Percentiles rank a stretch among this genome's conserved stretches.
Conservation (phyloP, 805 yeast genomes). For the Pichia scutulata region DNA sequence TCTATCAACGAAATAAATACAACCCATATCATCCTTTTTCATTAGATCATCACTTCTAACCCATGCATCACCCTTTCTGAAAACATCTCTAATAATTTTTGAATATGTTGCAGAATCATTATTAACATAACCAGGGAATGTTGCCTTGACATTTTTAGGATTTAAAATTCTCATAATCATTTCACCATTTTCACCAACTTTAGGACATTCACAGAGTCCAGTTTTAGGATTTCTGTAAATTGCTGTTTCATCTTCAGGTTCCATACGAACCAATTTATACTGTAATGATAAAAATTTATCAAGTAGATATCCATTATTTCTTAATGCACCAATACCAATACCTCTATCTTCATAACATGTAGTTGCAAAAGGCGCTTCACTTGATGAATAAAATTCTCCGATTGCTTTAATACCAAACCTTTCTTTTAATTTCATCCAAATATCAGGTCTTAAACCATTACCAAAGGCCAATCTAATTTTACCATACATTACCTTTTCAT, state of each 20-base stretch:
- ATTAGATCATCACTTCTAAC: conserved; percentile 83
- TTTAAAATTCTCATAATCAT: conserved; percentile 67
- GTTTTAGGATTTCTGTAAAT: conserved; percentile 60
- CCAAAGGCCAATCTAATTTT: conserved; percentile 70
- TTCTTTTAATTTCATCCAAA: conserved; percentile 74
- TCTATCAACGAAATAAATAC: conserved; percentile 81
- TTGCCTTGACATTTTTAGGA: conserved; percentile 52
- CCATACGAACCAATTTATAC: conserved; percentile 64
- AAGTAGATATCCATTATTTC: conserved; percentile 74
- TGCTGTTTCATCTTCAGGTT: conserved; percentile 67
- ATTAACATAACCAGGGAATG: conserved; percentile 87
- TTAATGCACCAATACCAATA: conserved; percentile 79
- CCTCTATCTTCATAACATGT: conserved; percentile 58
- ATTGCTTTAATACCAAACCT: conserved; percentile 68
- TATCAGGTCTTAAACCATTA: conserved; percentile 83
- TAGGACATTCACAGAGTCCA: conserved; percentile 54
- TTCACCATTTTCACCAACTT: conserved; percentile 73
- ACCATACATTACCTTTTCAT: conserved; percentile 20
- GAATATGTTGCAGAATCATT: conserved; percentile 72
- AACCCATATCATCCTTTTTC: conserved; percentile 56
- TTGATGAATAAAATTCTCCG: conserved; percentile 91
- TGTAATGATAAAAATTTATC: conserved; percentile 41
- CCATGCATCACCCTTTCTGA: conserved; percentile 84
- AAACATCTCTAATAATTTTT: conserved; percentile 67
- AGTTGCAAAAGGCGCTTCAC: conserved; percentile 86